Evolutionary conservation across 2,329 filamentous ascomycete genomes (phyloP).

Genomic region (Cladophialophora exuberans): DNA sequence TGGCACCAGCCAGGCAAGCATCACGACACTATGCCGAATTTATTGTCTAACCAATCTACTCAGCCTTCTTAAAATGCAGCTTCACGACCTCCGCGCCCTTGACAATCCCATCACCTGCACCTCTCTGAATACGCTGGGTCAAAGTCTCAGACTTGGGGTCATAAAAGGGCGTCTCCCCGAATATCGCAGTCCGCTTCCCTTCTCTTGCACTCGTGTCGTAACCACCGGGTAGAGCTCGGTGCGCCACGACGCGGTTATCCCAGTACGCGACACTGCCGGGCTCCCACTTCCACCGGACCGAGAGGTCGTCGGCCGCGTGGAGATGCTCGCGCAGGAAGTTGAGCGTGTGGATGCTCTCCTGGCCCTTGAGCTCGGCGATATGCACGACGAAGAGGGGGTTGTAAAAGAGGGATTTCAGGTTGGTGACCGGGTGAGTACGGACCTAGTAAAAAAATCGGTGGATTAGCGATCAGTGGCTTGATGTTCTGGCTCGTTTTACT

Average conservation of each 20-base stretch:
- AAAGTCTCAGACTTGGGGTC: slow-evolving; percentile 12
- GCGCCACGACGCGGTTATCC: slow-evolving; percentile 33
- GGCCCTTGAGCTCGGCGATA: slow-evolving; percentile 32
- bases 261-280: slow-evolving; percentile 30
- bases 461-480: too few species aligned
- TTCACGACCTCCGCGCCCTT: not conserved
- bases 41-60: too few species aligned
- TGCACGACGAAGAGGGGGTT: slow-evolving; percentile 32
- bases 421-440: slow-evolving; percentile 35
- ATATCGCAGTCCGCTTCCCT: slow-evolving; percentile 31
- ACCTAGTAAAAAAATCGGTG: slow-evolving; percentile 22
- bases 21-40: too few species aligned
- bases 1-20: too few species aligned
- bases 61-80: not conserved
- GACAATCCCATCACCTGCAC: not conserved
- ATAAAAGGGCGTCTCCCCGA: slow-evolving; percentile 23
- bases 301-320: slow-evolving; percentile 29
- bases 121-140: slow-evolving; percentile 12
- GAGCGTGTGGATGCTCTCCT: slow-evolving; percentile 30
- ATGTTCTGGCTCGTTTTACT: slow-evolving; percentile 5
- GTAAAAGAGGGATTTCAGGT: slow-evolving; percentile 32
- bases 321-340: slow-evolving; percentile 33
- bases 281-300: slow-evolving; percentile 29
- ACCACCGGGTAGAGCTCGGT: slow-evolving; percentile 32
- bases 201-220: slow-evolving; percentile 28